phyloP scores from a whole-genome alignment of 805 yeast genomes.

The Blastobotrys parvus region DNA sequence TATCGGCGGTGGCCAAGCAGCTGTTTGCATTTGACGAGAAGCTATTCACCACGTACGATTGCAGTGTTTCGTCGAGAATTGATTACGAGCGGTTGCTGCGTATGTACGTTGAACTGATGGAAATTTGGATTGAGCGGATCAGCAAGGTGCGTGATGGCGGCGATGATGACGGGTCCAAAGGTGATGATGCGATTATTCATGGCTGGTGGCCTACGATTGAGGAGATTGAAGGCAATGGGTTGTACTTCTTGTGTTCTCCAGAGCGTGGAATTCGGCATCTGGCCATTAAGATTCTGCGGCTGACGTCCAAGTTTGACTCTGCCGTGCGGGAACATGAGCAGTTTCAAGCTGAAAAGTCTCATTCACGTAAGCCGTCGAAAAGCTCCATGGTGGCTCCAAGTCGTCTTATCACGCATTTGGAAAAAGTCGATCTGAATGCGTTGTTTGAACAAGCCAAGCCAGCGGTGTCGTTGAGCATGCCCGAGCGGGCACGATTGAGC shows the following conservation, averaged over 20 bases:
- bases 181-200: slow-evolving; percentile 28
- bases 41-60: slow-evolving; percentile 38
- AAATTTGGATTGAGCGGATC: slow-evolving; percentile 56
- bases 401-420: slow-evolving; percentile 59
- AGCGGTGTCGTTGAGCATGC: slow-evolving; percentile 42
- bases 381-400: slow-evolving; percentile 14
- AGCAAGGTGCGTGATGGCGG: slow-evolving; percentile 3
- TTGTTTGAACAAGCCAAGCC: slow-evolving; percentile 46
- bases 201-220: slow-evolving; percentile 78
- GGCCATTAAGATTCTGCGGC: slow-evolving; percentile 65
- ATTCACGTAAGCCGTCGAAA: slow-evolving; percentile 14
- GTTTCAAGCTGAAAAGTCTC: slow-evolving; percentile 7
- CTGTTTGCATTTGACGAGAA: slow-evolving; percentile 71
- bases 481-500: slow-evolving; percentile 66
- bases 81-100: slow-evolving; percentile 51
- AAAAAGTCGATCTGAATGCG: slow-evolving; percentile 57
- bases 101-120: slow-evolving; percentile 69
- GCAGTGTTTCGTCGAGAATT: slow-evolving; percentile 50
- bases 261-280: slow-evolving; percentile 65
- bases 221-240: slow-evolving; percentile 92
- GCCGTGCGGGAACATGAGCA: slow-evolving; percentile 45
- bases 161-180: slow-evolving; percentile 10
- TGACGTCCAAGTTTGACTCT: slow-evolving; percentile 82
- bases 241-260: slow-evolving; percentile 84
- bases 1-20: slow-evolving; percentile 67